Evolutionary conservation across 2,329 filamentous ascomycete species (phyloP).

Genomic region (Bipolaris gigantea): DNA sequence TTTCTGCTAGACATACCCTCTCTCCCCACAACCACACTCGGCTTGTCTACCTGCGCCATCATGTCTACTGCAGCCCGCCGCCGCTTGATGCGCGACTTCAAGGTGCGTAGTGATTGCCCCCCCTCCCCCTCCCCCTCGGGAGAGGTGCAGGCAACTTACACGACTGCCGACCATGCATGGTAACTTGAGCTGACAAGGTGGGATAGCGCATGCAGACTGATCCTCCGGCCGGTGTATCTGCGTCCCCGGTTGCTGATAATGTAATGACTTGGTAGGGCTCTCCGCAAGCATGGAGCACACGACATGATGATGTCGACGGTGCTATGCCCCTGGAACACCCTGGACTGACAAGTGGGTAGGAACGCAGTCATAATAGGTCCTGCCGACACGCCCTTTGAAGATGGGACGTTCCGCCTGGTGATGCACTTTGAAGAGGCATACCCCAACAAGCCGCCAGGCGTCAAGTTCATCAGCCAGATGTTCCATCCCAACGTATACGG

Average conservation of each 20-base stretch:
- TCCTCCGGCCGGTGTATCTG: conserved; percentile 93
- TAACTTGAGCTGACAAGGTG: conserved; percentile 13
- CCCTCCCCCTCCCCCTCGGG: no score
- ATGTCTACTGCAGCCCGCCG: conserved; percentile 96
- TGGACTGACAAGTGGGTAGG: conserved; percentile 57
- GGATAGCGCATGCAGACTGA: conserved; percentile 96
- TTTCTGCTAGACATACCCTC: background rate
- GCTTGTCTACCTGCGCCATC: background rate
- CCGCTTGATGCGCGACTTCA: conserved; percentile 98
- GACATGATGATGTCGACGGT: conserved; percentile 14
- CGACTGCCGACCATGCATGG: background rate
- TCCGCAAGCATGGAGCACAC: conserved; percentile 28
- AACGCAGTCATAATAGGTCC: conserved; percentile 98
- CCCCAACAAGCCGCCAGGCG: conserved; percentile 94
- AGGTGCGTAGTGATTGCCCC: conserved; percentile 61
- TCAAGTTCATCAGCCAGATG: conserved; percentile 99
- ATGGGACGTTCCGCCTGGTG: conserved; percentile 94
- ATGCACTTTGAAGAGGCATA: conserved; percentile 99
- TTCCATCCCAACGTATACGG: conserved; percentile 99
- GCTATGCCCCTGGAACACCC: background rate
- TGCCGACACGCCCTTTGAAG: conserved; percentile 95
- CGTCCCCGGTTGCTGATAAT: conserved; percentile 93
- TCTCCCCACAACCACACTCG: background rate
- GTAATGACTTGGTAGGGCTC: conserved; percentile 85
- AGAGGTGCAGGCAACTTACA: conserved; percentile 3